Evolutionary conservation across 2,329 filamentous ascomycete species (phyloP).

Genomic region (Stagonosporopsis tanaceti): DNA sequence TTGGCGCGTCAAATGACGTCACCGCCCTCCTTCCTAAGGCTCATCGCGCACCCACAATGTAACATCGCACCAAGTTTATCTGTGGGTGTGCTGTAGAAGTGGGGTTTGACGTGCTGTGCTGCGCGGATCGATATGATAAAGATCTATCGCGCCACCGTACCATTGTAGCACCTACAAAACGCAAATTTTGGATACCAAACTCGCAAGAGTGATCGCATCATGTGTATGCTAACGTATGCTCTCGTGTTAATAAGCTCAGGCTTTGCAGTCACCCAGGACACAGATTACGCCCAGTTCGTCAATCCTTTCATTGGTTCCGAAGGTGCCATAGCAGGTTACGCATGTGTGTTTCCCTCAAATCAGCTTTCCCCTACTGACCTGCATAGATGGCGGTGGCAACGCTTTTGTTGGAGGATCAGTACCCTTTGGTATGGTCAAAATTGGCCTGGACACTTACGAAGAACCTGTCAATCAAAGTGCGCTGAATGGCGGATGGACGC

Average conservation of each 20-base stretch:
- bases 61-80: constrained; percentile 1
- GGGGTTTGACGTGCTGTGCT: constrained; percentile 4
- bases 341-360: constrained; percentile 28
- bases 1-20: constrained; percentile 12
- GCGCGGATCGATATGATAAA: background rate
- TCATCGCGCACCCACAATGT: constrained; percentile 14
- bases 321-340: constrained; percentile 53
- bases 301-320: constrained; percentile 59
- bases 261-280: constrained; percentile 23
- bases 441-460: constrained; percentile 52
- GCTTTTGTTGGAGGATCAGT: constrained; percentile 50
- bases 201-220: background rate
- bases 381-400: constrained; percentile 50
- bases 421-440: constrained; percentile 53
- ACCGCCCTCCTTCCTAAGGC: background rate
- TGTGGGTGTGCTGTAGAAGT: constrained; percentile 1
- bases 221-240: background rate
- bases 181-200: background rate
- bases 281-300: constrained; percentile 49
- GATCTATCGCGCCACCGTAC: background rate
- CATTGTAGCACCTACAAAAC: background rate
- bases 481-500: constrained; percentile 53
- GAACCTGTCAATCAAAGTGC: constrained; percentile 45
- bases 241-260: constrained; percentile 2
- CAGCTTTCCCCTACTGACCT: constrained; percentile 3